Evolutionary conservation across 2,329 filamentous ascomycete species (phyloP), one percentile per base, ranked within the genome.

Genomic region (Xenoacremonium recifei): DNA sequence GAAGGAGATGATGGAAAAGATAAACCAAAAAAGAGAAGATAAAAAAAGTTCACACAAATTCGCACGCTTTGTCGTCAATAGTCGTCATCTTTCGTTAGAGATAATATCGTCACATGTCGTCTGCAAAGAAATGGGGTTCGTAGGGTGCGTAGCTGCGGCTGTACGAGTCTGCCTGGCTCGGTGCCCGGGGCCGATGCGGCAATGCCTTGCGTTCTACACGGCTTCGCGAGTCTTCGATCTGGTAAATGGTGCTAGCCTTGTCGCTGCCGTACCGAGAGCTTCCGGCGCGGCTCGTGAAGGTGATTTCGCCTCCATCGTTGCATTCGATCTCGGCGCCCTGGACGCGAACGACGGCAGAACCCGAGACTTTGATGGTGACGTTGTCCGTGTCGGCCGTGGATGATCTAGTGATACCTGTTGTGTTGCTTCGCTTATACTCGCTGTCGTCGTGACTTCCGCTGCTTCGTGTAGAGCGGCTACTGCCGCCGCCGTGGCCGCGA

Each of bases 371-470:
- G 59, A 84, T 82, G 13, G 78, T 84, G 42, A 82, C 68, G 47
- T 82, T 78, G 27, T 83, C 78, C 40, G 78, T 73, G 38, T 73
- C 71, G 43, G 70, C 75, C 3, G 62, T 63, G 4, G 63, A 68
- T 6, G 75, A 78, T 23, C 76, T 68, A 4, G 80, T 84, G 9
- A 80, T 79, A 30, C 77, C 73, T 11, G 80, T 84, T 0, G 80
- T 80, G 20, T 77, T 77, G 40, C 79, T 83, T 48, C 77, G 76
- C 50, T 73, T 74, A 60, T 76, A 82, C 42, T 83, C 80, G 61
- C 80, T 84, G 43, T 84, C 80, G 52, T 84, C 81, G 32, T 71
- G 79, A 57, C 80, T 84, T 17, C 62, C 73, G 48, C 72, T 81
- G 68, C 75, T 82, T 49, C 73, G 73, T 39, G 72, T 82, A 29